Evolutionary conservation across 1,139 yeast species (phyloP).

Genomic region (Taphrina confusa): DNA sequence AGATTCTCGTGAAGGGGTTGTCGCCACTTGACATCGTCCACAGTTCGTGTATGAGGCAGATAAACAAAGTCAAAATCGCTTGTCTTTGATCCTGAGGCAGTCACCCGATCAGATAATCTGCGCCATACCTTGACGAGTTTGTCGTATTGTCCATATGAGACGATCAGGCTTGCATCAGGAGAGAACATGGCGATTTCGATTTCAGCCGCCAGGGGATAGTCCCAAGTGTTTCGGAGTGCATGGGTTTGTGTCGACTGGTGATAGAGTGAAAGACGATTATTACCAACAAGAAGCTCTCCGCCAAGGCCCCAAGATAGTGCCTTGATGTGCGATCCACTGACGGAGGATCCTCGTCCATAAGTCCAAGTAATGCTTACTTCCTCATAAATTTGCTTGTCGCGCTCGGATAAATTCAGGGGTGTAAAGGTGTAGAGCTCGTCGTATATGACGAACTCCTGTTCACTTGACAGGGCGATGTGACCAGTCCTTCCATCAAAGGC

Average conservation of each 20-base stretch:
- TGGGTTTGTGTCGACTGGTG: conserved; percentile 55
- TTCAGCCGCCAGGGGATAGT: conserved; percentile 49
- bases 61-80: conserved; percentile 72
- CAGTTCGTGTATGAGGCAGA: conserved; percentile 62
- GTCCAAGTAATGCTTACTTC: conserved; percentile 11
- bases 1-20: conserved; percentile 42
- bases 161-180: conserved; percentile 61
- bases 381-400: background rate
- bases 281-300: conserved; percentile 64
- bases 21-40: conserved; percentile 62
- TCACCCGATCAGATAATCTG: conserved; percentile 50
- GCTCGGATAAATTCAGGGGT: background rate
- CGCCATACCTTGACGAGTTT: conserved; percentile 76
- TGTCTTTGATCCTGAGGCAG: conserved; percentile 61
- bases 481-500: conserved; percentile 28
- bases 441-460: background rate
- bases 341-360: conserved; percentile 53
- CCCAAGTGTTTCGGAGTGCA: conserved; percentile 54
- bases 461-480: conserved; percentile 12
- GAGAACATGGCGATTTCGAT: conserved; percentile 51
- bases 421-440: conserved; percentile 12
- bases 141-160: conserved; percentile 65
- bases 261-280: conserved; percentile 59
- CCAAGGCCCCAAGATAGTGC: conserved; percentile 69
- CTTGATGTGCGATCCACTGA: conserved; percentile 49